phyloP scores from a whole-genome alignment of 2,329 filamentous ascomycete genomes.

The Diplocarpon mali region DNA sequence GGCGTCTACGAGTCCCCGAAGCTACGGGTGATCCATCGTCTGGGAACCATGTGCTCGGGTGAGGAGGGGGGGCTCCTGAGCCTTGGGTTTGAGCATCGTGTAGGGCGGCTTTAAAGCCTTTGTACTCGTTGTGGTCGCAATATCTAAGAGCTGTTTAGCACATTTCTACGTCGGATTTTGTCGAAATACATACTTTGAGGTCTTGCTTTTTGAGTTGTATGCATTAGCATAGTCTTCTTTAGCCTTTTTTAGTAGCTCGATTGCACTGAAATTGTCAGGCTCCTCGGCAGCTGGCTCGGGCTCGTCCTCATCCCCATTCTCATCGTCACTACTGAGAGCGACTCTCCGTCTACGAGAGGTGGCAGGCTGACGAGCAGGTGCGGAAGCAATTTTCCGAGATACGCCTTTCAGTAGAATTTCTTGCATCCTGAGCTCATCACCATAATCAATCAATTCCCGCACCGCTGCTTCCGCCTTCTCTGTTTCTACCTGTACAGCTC shows the following conservation, averaged over 20 bases:
- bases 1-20: slow-evolving; percentile 8
- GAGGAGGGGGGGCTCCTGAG: slow-evolving; percentile 40
- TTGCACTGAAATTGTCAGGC: slow-evolving; percentile 26
- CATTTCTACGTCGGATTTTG: neutral
- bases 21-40: slow-evolving; percentile 4
- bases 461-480: slow-evolving; percentile 45
- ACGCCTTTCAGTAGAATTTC: slow-evolving; percentile 23
- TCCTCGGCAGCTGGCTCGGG: slow-evolving; percentile 29
- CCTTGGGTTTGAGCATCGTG: slow-evolving; percentile 49
- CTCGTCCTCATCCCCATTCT: slow-evolving; percentile 30
- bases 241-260: slow-evolving; percentile 28
- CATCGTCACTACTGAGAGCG: slow-evolving; percentile 24
- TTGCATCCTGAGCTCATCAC: slow-evolving; percentile 32
- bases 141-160: slow-evolving; percentile 33
- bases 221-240: slow-evolving; percentile 26
- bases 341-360: slow-evolving; percentile 24
- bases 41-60: slow-evolving; percentile 51
- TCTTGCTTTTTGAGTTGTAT: slow-evolving; percentile 31
- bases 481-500: slow-evolving; percentile 40
- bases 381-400: slow-evolving; percentile 21
- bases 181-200: slow-evolving; percentile 29
- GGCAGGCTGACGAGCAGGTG: slow-evolving; percentile 22
- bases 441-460: slow-evolving; percentile 45
- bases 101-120: slow-evolving; percentile 47
- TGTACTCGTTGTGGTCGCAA: slow-evolving; percentile 47